A percentile compares a stretch with the other conserved stretches of the same genome.
These are phyloP conservation scores for Multifurca ochricompacta DNA, from an alignment of 768 basidiomycete genomes.

Conservation along the genomic window DNA sequence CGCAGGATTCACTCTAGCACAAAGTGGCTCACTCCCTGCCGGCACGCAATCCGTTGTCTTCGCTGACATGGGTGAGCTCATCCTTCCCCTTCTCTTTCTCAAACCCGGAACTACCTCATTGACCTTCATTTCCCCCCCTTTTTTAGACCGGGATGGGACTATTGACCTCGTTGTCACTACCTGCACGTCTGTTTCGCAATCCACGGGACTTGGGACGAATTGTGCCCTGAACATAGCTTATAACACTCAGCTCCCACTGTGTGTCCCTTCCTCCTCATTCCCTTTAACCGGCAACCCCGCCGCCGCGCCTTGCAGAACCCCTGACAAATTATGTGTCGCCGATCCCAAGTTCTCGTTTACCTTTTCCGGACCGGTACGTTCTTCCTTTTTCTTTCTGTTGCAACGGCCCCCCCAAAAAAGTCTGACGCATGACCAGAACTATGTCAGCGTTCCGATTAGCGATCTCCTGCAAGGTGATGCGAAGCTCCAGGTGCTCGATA, in stretches of 20 bases:
- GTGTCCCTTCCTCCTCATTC: constrained; percentile 48
- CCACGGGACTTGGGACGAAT: constrained; percentile 61
- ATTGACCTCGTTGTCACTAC: constrained; percentile 92
- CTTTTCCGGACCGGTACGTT: constrained; percentile 11
- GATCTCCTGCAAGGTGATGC: constrained; percentile 42
- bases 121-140: background rate
- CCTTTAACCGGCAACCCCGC: constrained; percentile 37
- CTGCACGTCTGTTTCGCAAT: constrained; percentile 60
- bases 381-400: background rate
- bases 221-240: constrained; percentile 90
- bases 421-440: constrained; percentile 39
- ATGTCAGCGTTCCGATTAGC: constrained; percentile 57
- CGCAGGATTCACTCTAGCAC: constrained; percentile 62
- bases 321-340: constrained; percentile 71
- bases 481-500: constrained; percentile 63
- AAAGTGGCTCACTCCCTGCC: constrained; percentile 58
- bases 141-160: constrained; percentile 85
- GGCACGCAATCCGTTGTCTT: constrained; percentile 79
- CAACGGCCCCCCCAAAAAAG: too few species aligned
- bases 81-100: too few species aligned
- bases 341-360: constrained; percentile 80
- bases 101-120: background rate
- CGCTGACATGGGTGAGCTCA: constrained; percentile 71
- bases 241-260: constrained; percentile 84
- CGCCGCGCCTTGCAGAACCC: constrained; percentile 49